Base-by-base conservation (phyloP, 805 yeast species). In the Candida yuanshanica region DNA sequence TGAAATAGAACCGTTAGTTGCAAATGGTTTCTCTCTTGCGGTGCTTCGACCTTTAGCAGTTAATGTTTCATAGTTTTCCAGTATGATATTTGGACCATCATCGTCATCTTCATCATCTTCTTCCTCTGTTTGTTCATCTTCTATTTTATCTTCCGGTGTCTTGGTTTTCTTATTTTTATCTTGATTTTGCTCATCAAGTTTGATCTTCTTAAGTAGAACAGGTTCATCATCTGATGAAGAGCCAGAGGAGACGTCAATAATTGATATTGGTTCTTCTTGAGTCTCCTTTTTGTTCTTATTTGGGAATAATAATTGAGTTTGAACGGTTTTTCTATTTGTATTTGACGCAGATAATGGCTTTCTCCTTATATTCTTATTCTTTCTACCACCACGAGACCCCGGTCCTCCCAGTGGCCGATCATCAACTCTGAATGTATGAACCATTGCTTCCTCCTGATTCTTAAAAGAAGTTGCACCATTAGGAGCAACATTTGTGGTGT, bases 351-450 rank as follows among this genome's bases (percentile, higher is more conserved):
- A 8, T 16, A 16, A 8, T 17, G 12, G 29, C 27, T 17, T 14
- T 31, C 42, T 20, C 5, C 23, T 14, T 7, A 7, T 20, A 6
- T 10, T 21, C 27, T 27, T 39, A 4, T 38, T 40, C 33, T 46
- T 47, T 23, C 50, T 42, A 13, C 58, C 56, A 17, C 58, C 56
- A 43, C 61, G 47, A 10, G 60, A 55, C 2, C 61, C 61, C 1
- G 59, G 59, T 0, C 61, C 61, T 16, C 39, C 22, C 1, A 56
- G 22, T 11, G 61, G 61, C 36, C 24, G 41, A 2, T 52, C 41
- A 35, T 56, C 61, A 5, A 51, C 43, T 43, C 61, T 51, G 29
- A 56, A 56, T 12, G 36, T 47, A 4, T 59, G 52, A 3, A 56
- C 33, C 6, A 56, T 24, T 12, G 53, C 46, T 33, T 54, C 53